Percentiles rank a stretch among this genome's conserved stretches.
These are phyloP conservation scores for Trichophyton simii DNA, from an alignment of 2,329 filamentous ascomycete genomes.

Conservation along the genomic window DNA sequence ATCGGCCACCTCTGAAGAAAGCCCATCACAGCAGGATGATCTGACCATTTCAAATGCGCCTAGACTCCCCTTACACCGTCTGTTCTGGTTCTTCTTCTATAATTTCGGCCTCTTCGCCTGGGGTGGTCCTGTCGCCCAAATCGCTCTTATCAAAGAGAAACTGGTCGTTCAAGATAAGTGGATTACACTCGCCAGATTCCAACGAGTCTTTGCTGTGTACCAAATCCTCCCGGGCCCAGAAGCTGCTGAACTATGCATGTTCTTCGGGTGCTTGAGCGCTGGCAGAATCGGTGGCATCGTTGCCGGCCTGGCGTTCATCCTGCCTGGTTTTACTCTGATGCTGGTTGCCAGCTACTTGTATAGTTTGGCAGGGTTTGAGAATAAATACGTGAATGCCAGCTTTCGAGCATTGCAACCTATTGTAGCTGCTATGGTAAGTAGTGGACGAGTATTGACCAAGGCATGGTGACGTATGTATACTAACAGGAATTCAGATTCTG, in stretches of 20 bases:
- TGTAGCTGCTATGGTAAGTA: not conserved
- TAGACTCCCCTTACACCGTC: not conserved
- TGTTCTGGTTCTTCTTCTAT: constrained; percentile 5
- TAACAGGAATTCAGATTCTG: not conserved
- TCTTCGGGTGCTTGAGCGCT: not conserved
- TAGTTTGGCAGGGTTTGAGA: not conserved
- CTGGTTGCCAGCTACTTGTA: constrained; percentile 1
- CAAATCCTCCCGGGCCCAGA: not conserved
- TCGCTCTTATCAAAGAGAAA: constrained; percentile 1
- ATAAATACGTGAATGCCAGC: not conserved
- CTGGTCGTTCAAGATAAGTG: not conserved
- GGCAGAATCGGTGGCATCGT: not conserved
- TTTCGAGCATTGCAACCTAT: not conserved
- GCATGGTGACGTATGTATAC: not conserved
- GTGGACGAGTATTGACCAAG: too few relatives aligned
- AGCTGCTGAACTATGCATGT: constrained; percentile 1
- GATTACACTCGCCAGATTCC: not conserved
- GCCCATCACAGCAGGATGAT: too few relatives aligned
- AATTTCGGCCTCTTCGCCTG: constrained; percentile 2
- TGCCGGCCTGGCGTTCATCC: not conserved
- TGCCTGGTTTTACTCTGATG: not conserved
- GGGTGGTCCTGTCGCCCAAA: constrained; percentile 2
- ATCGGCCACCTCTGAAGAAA: too few relatives aligned
- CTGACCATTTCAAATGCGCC: too few relatives aligned
- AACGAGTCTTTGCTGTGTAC: not conserved